These are phyloP conservation scores for Nemania sp. DNA, from an alignment of 2,329 filamentous ascomycete genomes.

Conservation along the genomic window DNA sequence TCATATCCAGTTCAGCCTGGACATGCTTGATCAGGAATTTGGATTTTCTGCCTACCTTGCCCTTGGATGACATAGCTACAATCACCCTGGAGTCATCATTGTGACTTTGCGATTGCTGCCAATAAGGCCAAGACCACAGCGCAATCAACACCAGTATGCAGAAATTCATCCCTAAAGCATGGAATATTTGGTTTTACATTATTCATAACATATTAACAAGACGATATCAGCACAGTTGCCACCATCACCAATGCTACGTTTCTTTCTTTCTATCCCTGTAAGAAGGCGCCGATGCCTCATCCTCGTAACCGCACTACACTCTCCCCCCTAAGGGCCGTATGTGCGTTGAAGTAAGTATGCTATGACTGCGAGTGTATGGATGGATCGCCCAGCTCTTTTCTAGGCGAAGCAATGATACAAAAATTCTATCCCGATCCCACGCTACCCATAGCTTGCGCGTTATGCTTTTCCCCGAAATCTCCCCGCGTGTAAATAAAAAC, in stretches of 20 bases:
- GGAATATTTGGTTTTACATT: slow-evolving; percentile 11
- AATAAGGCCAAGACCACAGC: no score
- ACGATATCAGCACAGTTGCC: not conserved
- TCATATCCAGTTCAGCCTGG: no score
- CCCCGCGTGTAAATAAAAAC: not conserved
- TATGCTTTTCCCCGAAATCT: slow-evolving; percentile 2
- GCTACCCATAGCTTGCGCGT: slow-evolving; percentile 2
- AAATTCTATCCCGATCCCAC: slow-evolving; percentile 20
- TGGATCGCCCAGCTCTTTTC: not conserved
- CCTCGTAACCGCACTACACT: not conserved
- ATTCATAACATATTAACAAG: slow-evolving; percentile 11
- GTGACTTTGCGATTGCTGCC: no score
- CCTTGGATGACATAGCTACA: no score
- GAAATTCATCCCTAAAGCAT: not conserved
- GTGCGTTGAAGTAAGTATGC: not conserved
- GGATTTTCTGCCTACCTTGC: no score
- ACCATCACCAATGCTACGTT: not conserved
- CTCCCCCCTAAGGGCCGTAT: not conserved
- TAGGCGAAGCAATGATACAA: not conserved
- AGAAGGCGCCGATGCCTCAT: not conserved
- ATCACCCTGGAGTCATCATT: no score
- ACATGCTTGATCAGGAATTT: no score
- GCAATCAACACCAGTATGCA: not conserved
- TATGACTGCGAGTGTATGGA: not conserved
- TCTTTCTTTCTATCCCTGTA: slow-evolving; percentile 3